These are phyloP conservation scores for Tolypocladium sp. DNA, from an alignment of 2,329 filamentous ascomycete genomes.

Conservation along the genomic window DNA sequence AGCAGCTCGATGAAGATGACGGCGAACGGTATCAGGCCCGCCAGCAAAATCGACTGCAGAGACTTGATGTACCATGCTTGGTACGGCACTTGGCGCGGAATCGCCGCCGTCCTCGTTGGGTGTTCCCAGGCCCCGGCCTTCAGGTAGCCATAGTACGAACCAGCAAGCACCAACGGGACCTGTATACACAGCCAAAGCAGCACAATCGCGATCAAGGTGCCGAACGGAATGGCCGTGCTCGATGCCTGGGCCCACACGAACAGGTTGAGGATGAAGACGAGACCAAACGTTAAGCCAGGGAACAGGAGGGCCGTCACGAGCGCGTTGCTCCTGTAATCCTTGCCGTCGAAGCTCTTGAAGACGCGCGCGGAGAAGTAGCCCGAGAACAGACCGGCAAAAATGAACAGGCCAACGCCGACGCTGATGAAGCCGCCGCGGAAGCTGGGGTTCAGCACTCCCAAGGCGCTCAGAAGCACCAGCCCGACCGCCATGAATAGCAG, in stretches of 20 bases:
- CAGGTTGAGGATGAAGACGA: constrained; percentile 73
- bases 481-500: constrained; percentile 73
- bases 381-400: constrained; percentile 75
- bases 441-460: constrained; percentile 75
- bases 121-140: constrained; percentile 64
- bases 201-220: constrained; percentile 63
- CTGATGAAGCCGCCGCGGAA: constrained; percentile 87
- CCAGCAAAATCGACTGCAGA: constrained; percentile 55
- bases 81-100: constrained; percentile 64
- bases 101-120: constrained; percentile 65
- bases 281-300: constrained; percentile 65
- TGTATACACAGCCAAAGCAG: constrained; percentile 79
- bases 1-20: constrained; percentile 83
- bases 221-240: constrained; percentile 77
- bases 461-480: constrained; percentile 60
- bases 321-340: constrained; percentile 67
- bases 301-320: constrained; percentile 69
- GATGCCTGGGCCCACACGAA: constrained; percentile 89
- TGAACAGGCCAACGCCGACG: constrained; percentile 72
- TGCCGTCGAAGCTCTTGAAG: constrained; percentile 75
- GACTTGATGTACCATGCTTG: constrained; percentile 68
- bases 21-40: constrained; percentile 73
- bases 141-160: constrained; percentile 68
- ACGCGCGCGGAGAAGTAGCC: constrained; percentile 80
- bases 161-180: constrained; percentile 73